phyloP scores from a whole-genome alignment of 2,329 filamentous ascomycete genomes.

The Pseudogymnoascus sp. region DNA sequence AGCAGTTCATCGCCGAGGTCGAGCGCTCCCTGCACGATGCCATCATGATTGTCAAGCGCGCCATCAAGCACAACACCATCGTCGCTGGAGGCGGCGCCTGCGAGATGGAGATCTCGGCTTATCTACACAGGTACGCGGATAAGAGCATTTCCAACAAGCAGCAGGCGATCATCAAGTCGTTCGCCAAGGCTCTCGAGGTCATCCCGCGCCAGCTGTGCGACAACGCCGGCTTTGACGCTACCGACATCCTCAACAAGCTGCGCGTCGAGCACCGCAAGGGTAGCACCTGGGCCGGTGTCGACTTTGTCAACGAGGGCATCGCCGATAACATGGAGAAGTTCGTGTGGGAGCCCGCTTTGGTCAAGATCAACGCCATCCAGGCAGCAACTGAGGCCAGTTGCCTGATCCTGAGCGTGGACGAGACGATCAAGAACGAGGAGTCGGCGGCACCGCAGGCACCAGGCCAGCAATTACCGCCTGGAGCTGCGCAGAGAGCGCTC shows the following conservation, averaged over 20 bases:
- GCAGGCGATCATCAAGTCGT: slow-evolving; percentile 94
- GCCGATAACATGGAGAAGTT: slow-evolving; percentile 91
- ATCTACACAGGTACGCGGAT: slow-evolving; percentile 88
- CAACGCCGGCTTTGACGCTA: slow-evolving; percentile 96
- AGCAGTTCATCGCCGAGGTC: slow-evolving; percentile 98
- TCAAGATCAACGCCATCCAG: slow-evolving; percentile 96
- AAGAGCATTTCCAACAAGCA: slow-evolving; percentile 91
- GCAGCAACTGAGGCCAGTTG: slow-evolving; percentile 93
- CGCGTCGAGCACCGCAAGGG: slow-evolving; percentile 94
- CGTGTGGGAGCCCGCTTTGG: slow-evolving; percentile 92
- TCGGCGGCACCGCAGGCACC: slow-evolving; percentile 78
- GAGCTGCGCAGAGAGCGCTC: slow-evolving; percentile 81
- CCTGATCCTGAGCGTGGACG: slow-evolving; percentile 90
- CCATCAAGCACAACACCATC: slow-evolving; percentile 88
- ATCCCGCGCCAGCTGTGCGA: slow-evolving; percentile 96
- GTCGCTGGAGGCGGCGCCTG: slow-evolving; percentile 89
- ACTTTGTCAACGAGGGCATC: slow-evolving; percentile 87
- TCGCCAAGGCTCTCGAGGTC: slow-evolving; percentile 93
- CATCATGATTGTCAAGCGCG: slow-evolving; percentile 99
- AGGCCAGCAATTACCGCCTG: slow-evolving; percentile 63
- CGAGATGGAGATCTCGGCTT: slow-evolving; percentile 95
- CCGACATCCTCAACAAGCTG: slow-evolving; percentile 92
- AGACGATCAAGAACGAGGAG: slow-evolving; percentile 98
- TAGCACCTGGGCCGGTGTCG: slow-evolving; percentile 88
- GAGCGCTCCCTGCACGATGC: slow-evolving; percentile 96